Percentiles rank a stretch among this genome's conserved stretches.
Evolutionary conservation across 305 asterid species (phyloP).

Genomic region (Plantago lanceolata): DNA sequence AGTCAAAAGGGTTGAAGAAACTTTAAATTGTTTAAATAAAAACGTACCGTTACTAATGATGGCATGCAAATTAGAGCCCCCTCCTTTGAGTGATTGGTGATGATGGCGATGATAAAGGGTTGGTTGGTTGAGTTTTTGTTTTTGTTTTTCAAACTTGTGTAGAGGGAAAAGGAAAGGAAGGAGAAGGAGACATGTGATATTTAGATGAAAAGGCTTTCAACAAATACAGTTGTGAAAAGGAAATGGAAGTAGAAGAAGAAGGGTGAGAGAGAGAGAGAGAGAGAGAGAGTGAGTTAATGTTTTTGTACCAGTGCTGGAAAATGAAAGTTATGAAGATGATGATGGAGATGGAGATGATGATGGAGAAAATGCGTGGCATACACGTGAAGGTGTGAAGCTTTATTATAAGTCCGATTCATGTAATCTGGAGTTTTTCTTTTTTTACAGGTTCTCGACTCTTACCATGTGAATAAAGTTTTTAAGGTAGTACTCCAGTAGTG

Average conservation of each 20-base stretch:
- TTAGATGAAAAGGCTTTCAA: constrained; percentile 18
- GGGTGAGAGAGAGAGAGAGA: constrained; percentile 23
- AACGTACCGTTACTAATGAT: constrained; percentile 56
- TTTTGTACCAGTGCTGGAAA: neutral
- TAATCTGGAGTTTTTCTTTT: neutral
- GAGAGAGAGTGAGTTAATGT: constrained; percentile 19
- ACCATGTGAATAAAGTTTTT: too few species aligned
- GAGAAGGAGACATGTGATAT: constrained; percentile 23
- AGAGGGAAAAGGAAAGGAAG: constrained; percentile 58
- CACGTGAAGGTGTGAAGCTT: constrained; percentile 38
- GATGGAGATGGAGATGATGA: neutral
- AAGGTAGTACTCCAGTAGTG: too few species aligned
- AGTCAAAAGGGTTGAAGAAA: constrained; percentile 45
- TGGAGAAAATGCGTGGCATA: constrained; percentile 38
- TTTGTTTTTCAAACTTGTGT: constrained; percentile 42
- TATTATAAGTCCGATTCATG: constrained; percentile 18
- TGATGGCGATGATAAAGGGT: too few species aligned
- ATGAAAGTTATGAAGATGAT: too few species aligned
- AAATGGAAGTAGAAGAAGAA: constrained; percentile 1
- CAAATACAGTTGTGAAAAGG: neutral
- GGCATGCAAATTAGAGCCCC: constrained; percentile 59
- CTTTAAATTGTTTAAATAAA: constrained; percentile 21
- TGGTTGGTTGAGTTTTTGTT: too few species aligned
- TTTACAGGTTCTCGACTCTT: too few species aligned
- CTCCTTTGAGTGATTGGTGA: constrained; percentile 31